Evolutionary conservation across 1,284 basidiomycete genomes (phyloP).

Genomic region (Rugosomyces carneus): DNA sequence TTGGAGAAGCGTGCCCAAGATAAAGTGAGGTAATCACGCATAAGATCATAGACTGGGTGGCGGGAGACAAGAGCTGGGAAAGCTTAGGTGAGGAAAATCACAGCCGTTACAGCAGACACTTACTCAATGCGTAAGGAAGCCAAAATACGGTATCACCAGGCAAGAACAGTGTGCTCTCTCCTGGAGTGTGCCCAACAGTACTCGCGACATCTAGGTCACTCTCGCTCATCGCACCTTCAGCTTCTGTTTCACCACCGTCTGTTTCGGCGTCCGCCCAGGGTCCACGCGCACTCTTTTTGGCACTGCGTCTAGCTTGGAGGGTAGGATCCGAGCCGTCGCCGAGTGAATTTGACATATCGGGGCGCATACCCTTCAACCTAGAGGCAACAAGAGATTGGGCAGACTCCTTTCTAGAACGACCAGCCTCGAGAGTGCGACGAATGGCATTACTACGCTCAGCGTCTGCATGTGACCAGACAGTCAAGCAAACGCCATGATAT

Average conservation of each 20-base stretch:
- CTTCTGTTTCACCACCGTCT: conserved; percentile 65
- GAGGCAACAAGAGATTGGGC: conserved; percentile 64
- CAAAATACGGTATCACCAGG: conserved; percentile 88
- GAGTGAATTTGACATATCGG: conserved; percentile 39
- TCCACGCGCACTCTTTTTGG: conserved; percentile 51
- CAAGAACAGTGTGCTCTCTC: conserved; percentile 80
- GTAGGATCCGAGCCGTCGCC: conserved; percentile 44
- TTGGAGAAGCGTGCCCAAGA: conserved; percentile 92
- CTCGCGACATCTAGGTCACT: conserved; percentile 77
- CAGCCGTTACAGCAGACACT: conserved; percentile 25
- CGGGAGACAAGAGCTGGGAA: conserved; percentile 71
- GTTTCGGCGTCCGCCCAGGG: conserved; percentile 77
- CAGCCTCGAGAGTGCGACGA: conserved; percentile 73
- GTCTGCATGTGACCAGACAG: conserved; percentile 92
- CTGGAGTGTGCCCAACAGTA: conserved; percentile 70
- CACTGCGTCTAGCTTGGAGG: conserved; percentile 46
- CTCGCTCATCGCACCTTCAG: conserved; percentile 68
- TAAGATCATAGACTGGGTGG: conserved; percentile 87
- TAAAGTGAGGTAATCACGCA: conserved; percentile 88
- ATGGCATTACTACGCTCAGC: conserved; percentile 78
- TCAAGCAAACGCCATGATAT: conserved; percentile 87
- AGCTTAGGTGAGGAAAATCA: not conserved
- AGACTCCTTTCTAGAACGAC: conserved; percentile 71
- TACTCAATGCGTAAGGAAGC: conserved; percentile 87
- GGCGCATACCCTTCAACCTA: conserved; percentile 57